phyloP scores from a whole-genome alignment of 495 filamentous ascomycete genomes.

The Daldinia bambusicola region DNA sequence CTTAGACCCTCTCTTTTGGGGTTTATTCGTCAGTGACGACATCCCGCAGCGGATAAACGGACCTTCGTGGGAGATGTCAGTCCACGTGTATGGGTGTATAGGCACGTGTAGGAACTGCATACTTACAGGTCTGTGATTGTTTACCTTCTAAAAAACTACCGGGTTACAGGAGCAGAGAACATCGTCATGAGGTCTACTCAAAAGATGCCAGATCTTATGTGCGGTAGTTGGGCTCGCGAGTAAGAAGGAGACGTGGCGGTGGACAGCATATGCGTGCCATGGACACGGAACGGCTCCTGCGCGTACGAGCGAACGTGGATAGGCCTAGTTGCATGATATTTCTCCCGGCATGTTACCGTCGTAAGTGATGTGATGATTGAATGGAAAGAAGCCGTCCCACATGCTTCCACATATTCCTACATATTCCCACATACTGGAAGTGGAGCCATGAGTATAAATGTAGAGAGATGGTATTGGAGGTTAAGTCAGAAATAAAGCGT shows the following conservation, averaged over 20 bases:
- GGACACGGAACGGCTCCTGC: constrained; percentile 23
- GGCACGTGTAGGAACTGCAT: constrained; percentile 11
- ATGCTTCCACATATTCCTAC: neutral
- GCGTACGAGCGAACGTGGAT: constrained; percentile 13
- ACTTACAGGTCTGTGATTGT: constrained; percentile 5
- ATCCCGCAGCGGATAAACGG: constrained; percentile 17
- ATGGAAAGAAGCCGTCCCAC: constrained; percentile 9
- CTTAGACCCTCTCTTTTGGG: constrained; percentile 3
- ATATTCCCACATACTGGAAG: neutral
- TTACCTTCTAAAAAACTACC: constrained; percentile 8
- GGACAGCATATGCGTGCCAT: constrained; percentile 22
- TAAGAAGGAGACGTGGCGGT: constrained; percentile 27
- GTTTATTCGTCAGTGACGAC: constrained; percentile 13
- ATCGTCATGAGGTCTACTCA: constrained; percentile 23
- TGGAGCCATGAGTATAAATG: constrained; percentile 15
- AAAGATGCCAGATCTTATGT: constrained; percentile 33
- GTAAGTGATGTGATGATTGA: constrained; percentile 24
- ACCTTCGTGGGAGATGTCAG: constrained; percentile 9
- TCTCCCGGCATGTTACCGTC: constrained; percentile 10
- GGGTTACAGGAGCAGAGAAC: constrained; percentile 10
- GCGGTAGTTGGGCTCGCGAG: constrained; percentile 20
- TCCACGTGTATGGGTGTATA: constrained; percentile 33
- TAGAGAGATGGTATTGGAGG: neutral
- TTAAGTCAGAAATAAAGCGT: constrained; percentile 8
- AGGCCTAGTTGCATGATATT: constrained; percentile 17